Percentiles rank a stretch among this genome's conserved stretches.
phyloP scores from a whole-genome alignment of 2,329 filamentous ascomycete species.

The Colletotrichum sansevieriae region DNA sequence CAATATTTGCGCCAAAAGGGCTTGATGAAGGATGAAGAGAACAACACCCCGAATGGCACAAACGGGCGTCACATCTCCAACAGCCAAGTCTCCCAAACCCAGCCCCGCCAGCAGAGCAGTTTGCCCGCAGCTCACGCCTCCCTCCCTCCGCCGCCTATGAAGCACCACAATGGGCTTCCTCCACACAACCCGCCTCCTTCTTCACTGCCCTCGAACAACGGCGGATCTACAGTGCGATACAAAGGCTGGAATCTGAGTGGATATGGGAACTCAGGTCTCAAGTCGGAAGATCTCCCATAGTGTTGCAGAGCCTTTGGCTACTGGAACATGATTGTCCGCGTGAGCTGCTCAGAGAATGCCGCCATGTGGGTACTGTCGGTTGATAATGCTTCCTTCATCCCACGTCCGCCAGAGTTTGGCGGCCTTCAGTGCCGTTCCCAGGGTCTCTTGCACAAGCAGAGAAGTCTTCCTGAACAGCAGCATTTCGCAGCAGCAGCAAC shows the following conservation, averaged over 20 bases:
- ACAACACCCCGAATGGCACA: constrained; percentile 40
- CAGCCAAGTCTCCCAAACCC: constrained; percentile 2
- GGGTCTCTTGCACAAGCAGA: constrained; percentile 37
- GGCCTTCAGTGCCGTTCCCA: constrained; percentile 6
- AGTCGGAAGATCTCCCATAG: constrained; percentile 49
- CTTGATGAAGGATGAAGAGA: constrained; percentile 57
- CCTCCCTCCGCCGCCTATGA: constrained; percentile 50
- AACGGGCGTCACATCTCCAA: constrained; percentile 37
- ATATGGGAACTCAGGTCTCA: constrained; percentile 56
- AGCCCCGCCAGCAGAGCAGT: constrained; percentile 40
- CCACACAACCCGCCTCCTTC: constrained; percentile 52
- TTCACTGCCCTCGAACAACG: constrained; percentile 44
- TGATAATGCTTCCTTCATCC: not conserved
- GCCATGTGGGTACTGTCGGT: not conserved
- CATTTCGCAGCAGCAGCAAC: constrained; percentile 8
- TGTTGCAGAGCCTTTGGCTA: constrained; percentile 36
- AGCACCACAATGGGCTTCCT: constrained; percentile 48
- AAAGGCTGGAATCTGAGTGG: constrained; percentile 56
- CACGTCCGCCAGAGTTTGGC: constrained; percentile 34
- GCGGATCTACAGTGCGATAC: constrained; percentile 49
- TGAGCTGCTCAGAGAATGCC: not conserved
- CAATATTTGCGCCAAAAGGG: constrained; percentile 74
- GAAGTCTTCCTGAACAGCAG: constrained; percentile 36
- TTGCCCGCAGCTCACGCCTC: constrained; percentile 56
- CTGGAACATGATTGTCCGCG: not conserved